Base-by-base conservation (phyloP, 176 grass and related monocot species). In the Bothriochloa decipiens region DNA sequence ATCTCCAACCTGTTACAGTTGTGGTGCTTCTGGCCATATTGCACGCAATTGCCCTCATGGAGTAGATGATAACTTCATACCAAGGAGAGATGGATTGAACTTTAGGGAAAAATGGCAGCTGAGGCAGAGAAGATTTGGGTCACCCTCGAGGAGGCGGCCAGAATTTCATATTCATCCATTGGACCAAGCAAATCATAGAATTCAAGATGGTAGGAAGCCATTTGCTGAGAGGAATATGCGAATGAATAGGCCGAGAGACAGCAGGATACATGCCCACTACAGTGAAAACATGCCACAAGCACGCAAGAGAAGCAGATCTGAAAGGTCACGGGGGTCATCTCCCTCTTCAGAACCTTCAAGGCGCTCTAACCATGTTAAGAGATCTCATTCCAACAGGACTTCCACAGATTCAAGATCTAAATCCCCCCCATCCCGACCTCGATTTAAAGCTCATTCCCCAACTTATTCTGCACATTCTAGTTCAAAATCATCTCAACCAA, bases 401-500 rank as follows among this genome's bases (percentile, higher is more conserved):
- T 25, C 41, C 10, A 88, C 69, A 52, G 55, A n/a, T 77, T 88
- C 88, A 64, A 85, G 65, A 72, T 69, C 67, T 77, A 70, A 20
- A 55, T 74, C 72, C 78, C 46, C 83, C 3, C 7, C 1, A 32
- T 76, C 83, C 4, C 9, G 70, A n/a, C 77, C 76, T 61, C 65
- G 2, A 75, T 80, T 78, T 66, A 84, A 70, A 81, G 12, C 12
- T 3, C 45, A 68, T 23, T 83, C 60, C 4, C 41, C 69, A 43
- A 89, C 84, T 68, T 85, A 14, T 39, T 92, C 87, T 84, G 87
- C 74, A 81, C 74, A 86, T 75, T 92, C 91, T 80, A 87, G 81
- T 74, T 89, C 87, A 68, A 90, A 87, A 33, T 90, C 82, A 83
- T 29, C 69, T 89, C 87, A 82, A 43, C 79, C 73, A 68, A 79